phyloP scores from a whole-genome alignment of 202 grass and related monocot genomes.

The Cymbopogon flexuosus region DNA sequence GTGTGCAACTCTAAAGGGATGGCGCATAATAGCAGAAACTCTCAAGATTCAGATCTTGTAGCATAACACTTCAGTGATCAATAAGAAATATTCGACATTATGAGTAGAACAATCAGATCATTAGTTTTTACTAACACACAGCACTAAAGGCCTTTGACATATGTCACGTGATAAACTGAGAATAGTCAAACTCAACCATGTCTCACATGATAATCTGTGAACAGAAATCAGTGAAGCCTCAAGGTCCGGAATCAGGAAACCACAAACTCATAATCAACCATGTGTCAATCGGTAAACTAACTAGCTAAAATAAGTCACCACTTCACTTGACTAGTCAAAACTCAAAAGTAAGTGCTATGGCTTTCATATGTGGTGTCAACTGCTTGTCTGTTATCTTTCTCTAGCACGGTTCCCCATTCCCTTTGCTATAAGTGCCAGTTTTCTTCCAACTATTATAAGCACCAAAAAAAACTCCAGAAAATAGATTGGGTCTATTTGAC shows the following conservation, averaged over 20 bases:
- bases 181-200: neutral
- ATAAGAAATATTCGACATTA: neutral
- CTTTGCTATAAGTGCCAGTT: neutral
- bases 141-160: neutral
- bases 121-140: conserved; percentile 4
- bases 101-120: neutral
- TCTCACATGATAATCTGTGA: neutral
- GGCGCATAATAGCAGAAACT: neutral
- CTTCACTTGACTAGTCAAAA: conserved; percentile 1
- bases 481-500: conserved; percentile 1
- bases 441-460: neutral
- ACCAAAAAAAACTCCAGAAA: conserved; percentile 1
- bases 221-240: neutral
- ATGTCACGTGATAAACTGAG: neutral
- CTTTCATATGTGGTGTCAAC: neutral
- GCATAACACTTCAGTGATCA: neutral
- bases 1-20: neutral
- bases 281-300: conserved; percentile 13
- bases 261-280: neutral
- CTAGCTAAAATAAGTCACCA: conserved; percentile 20
- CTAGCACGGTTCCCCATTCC: neutral
- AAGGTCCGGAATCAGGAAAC: neutral
- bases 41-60: neutral
- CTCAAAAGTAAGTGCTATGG: neutral
- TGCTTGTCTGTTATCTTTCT: neutral